Conservation (phyloP, 2,329 filamentous ascomycete genomes). For the Epichloe hybrida region DNA sequence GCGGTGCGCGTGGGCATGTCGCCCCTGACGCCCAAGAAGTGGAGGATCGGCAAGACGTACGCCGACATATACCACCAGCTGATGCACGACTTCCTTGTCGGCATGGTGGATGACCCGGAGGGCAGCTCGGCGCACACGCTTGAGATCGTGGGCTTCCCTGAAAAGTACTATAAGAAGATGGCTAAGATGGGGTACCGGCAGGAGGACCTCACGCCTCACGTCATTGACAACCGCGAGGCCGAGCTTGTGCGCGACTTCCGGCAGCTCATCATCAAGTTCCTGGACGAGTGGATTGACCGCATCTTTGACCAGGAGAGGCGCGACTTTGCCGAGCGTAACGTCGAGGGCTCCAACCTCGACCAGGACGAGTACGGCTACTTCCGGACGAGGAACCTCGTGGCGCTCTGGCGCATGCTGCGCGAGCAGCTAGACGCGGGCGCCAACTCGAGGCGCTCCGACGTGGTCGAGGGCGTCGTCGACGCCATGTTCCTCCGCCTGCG, state of each 20-base stretch:
- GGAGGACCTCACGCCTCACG: conserved; percentile 67
- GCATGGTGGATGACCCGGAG: conserved; percentile 69
- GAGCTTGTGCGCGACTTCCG: conserved; percentile 91
- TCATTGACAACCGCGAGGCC: conserved; percentile 78
- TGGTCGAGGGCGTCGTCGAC: conserved; percentile 89
- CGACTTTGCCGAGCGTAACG: conserved; percentile 64
- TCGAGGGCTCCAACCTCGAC: conserved; percentile 64
- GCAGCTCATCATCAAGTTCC: conserved; percentile 83
- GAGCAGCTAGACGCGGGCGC: conserved; percentile 81
- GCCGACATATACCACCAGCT: conserved; percentile 79
- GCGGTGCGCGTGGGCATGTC: conserved; percentile 90
- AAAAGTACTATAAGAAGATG: conserved; percentile 96
- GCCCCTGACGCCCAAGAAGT: conserved; percentile 84
- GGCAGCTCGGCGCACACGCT: conserved; percentile 79
- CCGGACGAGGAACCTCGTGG: conserved; percentile 79
- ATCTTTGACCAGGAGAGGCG: conserved; percentile 74
- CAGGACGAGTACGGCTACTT: conserved; percentile 82
- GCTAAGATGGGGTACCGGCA: conserved; percentile 68
- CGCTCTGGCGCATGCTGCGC: conserved; percentile 94
- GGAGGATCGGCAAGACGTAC: conserved; percentile 89
- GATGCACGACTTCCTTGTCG: conserved; percentile 89
- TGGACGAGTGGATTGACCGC: conserved; percentile 95
- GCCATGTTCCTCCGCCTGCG: conserved; percentile 87
- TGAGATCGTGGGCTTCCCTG: conserved; percentile 86
- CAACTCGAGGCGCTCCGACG: conserved; percentile 74